Evolutionary conservation across 495 filamentous ascomycete species (phyloP).

Genomic region (Friedmanniomyces simplex): DNA sequence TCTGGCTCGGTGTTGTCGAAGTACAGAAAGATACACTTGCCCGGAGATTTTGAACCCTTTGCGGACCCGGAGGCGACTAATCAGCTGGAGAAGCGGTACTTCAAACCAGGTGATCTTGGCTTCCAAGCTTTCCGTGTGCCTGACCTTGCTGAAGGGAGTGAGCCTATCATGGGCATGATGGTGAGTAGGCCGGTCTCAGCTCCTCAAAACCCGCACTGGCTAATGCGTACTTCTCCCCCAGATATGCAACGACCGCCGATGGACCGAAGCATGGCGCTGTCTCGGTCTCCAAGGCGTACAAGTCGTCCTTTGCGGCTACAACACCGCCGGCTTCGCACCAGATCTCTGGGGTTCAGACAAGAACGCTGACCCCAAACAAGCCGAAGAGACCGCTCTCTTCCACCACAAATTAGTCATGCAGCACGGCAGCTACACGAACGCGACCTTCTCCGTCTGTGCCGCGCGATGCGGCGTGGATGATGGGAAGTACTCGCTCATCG

Average conservation of each 20-base stretch:
- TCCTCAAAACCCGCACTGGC: background rate
- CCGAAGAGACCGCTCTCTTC: constrained; percentile 36
- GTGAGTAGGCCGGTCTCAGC: background rate
- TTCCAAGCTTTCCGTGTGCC: constrained; percentile 41
- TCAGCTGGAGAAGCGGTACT: constrained; percentile 45
- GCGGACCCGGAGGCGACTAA: constrained; percentile 36
- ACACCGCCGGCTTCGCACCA: constrained; percentile 38
- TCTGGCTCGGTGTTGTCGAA: constrained; percentile 33
- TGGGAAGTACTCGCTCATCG: constrained; percentile 37
- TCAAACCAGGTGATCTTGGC: constrained; percentile 38
- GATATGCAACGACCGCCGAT: constrained; percentile 43
- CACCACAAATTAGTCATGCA: constrained; percentile 41
- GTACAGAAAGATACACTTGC: constrained; percentile 43
- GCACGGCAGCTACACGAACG: constrained; percentile 39
- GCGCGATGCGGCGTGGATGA: constrained; percentile 40
- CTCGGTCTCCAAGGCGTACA: constrained; percentile 41
- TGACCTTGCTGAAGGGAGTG: constrained; percentile 28
- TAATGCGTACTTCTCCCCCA: background rate
- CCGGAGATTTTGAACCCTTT: constrained; percentile 39
- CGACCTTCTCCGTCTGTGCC: constrained; percentile 36
- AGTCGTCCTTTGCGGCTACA: constrained; percentile 41
- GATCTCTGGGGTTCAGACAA: constrained; percentile 35
- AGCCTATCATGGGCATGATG: constrained; percentile 43
- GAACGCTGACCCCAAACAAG: constrained; percentile 31
- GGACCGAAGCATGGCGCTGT: constrained; percentile 40